A percentile compares a stretch with the other conserved stretches of the same genome.
Conservation (phyloP, 2,329 filamentous ascomycete genomes). For the Lojkania enalia region DNA sequence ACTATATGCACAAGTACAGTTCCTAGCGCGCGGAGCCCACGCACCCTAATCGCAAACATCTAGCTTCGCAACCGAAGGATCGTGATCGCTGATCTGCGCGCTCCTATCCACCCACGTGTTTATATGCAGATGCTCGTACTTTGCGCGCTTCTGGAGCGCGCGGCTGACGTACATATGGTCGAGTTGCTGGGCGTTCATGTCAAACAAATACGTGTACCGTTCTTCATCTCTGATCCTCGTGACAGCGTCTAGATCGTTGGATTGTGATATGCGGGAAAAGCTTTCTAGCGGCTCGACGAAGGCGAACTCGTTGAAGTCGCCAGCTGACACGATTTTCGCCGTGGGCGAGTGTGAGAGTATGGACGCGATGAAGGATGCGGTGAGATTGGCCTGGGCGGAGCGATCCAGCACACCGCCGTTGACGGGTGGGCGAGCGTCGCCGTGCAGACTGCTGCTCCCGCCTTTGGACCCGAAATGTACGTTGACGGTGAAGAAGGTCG, state of each 20-base stretch:
- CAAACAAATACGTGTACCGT: constrained; percentile 72
- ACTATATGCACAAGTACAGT: too few species aligned
- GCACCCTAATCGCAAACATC: constrained; percentile 57
- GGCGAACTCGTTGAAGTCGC: constrained; percentile 74
- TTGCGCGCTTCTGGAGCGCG: constrained; percentile 49
- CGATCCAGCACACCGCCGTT: constrained; percentile 66
- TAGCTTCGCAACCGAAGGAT: constrained; percentile 67
- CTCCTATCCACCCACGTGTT: constrained; percentile 67
- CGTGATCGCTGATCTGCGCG: constrained; percentile 67
- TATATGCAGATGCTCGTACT: constrained; percentile 70
- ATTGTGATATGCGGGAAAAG: constrained; percentile 58
- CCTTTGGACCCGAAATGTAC: constrained; percentile 71
- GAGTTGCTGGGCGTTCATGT: constrained; percentile 69
- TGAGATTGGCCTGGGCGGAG: constrained; percentile 59
- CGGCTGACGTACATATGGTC: constrained; percentile 71
- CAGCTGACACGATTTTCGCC: constrained; percentile 63
- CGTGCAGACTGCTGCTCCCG: constrained; percentile 65
- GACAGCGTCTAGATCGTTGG: constrained; percentile 66
- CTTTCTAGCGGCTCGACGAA: constrained; percentile 62
- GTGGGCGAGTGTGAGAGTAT: constrained; percentile 61
- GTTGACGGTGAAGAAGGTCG: constrained; percentile 69
- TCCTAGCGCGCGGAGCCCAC: too few species aligned
- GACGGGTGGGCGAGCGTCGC: constrained; percentile 66
- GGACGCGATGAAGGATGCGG: constrained; percentile 50
- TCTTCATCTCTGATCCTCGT: constrained; percentile 57